phyloP scores from a whole-genome alignment of 2,329 filamentous ascomycete genomes.

The Cercospora berteroae region DNA sequence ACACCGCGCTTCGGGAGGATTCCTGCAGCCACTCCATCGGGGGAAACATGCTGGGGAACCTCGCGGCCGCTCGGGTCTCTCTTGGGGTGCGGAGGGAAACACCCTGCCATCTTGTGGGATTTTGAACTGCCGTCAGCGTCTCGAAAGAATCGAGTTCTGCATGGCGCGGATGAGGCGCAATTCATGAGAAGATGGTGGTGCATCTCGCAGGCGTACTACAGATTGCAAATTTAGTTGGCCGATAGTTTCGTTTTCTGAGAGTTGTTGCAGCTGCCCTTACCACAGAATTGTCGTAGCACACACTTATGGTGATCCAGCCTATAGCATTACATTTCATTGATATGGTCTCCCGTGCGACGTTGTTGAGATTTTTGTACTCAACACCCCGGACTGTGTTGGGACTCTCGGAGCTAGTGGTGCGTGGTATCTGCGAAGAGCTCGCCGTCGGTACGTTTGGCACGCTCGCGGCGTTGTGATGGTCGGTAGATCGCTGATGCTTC shows the following conservation, averaged over 20 bases:
- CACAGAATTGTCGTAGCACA: neutral
- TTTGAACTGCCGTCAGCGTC: neutral
- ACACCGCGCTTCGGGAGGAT: no score
- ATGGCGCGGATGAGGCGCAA: neutral
- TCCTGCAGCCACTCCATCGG: no score
- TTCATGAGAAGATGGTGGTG: neutral
- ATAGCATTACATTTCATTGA: neutral
- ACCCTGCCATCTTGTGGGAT: neutral
- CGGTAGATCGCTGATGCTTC: neutral
- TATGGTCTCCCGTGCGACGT: neutral
- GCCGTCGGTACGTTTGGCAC: neutral
- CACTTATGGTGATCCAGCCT: neutral
- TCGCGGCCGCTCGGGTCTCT: neutral
- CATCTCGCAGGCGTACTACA: neutral
- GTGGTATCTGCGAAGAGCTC: neutral
- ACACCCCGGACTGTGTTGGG: neutral
- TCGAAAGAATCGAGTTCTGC: neutral
- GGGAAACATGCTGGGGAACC: neutral
- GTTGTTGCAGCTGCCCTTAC: neutral
- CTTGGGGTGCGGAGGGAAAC: neutral
- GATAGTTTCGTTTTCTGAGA: neutral
- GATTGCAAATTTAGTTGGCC: neutral
- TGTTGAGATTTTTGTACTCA: neutral
- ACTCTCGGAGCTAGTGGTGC: neutral
- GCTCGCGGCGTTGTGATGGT: neutral